Evolutionary conservation across 2,329 filamentous ascomycete species (phyloP).

Genomic region (Beauveria sp.): DNA sequence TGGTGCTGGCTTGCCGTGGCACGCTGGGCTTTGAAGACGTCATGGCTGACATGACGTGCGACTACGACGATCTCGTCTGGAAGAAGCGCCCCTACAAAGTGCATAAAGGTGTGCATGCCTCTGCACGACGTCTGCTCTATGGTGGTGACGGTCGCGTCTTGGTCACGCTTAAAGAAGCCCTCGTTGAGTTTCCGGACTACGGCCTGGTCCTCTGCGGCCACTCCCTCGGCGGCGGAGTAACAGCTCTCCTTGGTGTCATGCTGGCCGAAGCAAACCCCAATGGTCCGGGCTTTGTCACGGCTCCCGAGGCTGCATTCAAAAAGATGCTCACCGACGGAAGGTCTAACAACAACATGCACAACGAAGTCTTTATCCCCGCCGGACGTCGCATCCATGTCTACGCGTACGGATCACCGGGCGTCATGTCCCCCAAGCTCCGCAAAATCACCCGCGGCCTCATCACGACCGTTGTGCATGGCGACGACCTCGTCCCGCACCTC

Average conservation of each 20-base stretch:
- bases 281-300: slow-evolving; percentile 56
- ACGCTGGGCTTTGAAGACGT: slow-evolving; percentile 69
- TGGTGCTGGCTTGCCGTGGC: slow-evolving; percentile 65
- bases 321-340: slow-evolving; percentile 30
- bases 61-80: slow-evolving; percentile 60
- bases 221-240: slow-evolving; percentile 64
- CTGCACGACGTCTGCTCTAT: slow-evolving; percentile 58
- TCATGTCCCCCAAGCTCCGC: slow-evolving; percentile 62
- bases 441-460: slow-evolving; percentile 65
- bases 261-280: slow-evolving; percentile 54
- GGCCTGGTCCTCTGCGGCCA: slow-evolving; percentile 63
- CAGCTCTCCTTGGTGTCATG: slow-evolving; percentile 62
- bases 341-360: slow-evolving; percentile 18
- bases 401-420: slow-evolving; percentile 67
- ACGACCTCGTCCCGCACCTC: slow-evolving; percentile 63
- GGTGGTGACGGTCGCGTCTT: slow-evolving; percentile 61
- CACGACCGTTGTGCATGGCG: slow-evolving; percentile 65
- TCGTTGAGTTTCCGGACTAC: slow-evolving; percentile 61
- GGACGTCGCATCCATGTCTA: slow-evolving; percentile 71
- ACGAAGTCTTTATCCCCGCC: slow-evolving; percentile 49
- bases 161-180: slow-evolving; percentile 55
- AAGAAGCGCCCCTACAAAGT: slow-evolving; percentile 59
- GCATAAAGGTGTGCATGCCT: slow-evolving; percentile 68
- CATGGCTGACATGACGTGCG: slow-evolving; percentile 65
- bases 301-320: slow-evolving; percentile 36